Percentiles rank a stretch among this genome's conserved stretches.
These are phyloP conservation scores for Achaetomium macrosporum DNA, from an alignment of 2,329 filamentous ascomycete genomes.

Conservation along the genomic window DNA sequence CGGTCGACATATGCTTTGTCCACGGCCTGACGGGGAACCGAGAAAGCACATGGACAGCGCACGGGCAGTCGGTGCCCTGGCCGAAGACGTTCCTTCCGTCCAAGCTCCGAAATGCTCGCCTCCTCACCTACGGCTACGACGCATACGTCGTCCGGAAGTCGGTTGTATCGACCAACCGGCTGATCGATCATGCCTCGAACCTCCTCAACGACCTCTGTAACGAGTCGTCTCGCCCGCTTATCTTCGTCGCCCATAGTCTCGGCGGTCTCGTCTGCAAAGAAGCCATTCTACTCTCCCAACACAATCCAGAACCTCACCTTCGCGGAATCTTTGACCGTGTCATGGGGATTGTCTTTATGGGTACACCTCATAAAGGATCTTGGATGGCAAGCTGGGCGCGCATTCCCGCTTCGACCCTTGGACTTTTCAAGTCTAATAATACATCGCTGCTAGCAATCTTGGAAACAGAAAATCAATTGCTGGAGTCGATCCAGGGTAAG, in stretches of 20 bases:
- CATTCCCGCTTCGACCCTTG: slow-evolving; percentile 27
- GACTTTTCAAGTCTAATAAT: slow-evolving; percentile 30
- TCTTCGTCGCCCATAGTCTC: slow-evolving; percentile 36
- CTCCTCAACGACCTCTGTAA: slow-evolving; percentile 27
- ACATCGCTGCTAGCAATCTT: slow-evolving; percentile 27
- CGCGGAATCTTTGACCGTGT: slow-evolving; percentile 25
- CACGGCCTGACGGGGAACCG: slow-evolving; percentile 38
- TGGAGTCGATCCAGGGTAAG: slow-evolving; percentile 22
- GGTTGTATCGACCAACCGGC: slow-evolving; percentile 24
- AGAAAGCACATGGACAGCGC: slow-evolving; percentile 34
- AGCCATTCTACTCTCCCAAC: slow-evolving; percentile 30
- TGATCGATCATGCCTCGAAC: slow-evolving; percentile 29
- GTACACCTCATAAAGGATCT: slow-evolving; percentile 34
- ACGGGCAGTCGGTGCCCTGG: slow-evolving; percentile 30
- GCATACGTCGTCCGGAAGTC: slow-evolving; percentile 26
- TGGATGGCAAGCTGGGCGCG: slow-evolving; percentile 32
- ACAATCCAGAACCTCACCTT: slow-evolving; percentile 29
- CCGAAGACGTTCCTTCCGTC: slow-evolving; percentile 30
- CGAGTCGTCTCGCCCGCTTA: slow-evolving; percentile 26
- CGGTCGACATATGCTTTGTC: slow-evolving; percentile 33
- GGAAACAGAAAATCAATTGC: slow-evolving; percentile 24
- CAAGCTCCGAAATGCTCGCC: slow-evolving; percentile 28
- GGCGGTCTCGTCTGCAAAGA: slow-evolving; percentile 37
- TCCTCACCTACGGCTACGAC: slow-evolving; percentile 38
- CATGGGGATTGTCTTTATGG: slow-evolving; percentile 33